A percentile compares a stretch with the other conserved stretches of the same genome.
Conservation (phyloP, 805 yeast genomes). For the Zygoascus bituminiphila region DNA sequence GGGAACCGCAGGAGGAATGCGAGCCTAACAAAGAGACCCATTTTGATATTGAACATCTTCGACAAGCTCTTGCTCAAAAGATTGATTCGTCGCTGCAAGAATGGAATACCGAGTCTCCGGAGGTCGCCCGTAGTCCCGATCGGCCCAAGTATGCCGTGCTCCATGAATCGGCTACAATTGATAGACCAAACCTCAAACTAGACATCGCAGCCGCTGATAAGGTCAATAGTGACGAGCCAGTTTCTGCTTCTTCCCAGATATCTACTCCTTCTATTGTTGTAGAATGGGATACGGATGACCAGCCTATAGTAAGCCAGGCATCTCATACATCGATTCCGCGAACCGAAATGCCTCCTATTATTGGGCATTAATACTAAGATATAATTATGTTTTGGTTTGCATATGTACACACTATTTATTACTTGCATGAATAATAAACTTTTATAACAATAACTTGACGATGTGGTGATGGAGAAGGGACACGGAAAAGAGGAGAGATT, state of each 20-base stretch:
- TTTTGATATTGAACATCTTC: slow-evolving; percentile 8
- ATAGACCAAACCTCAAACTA: neutral
- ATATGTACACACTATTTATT: neutral
- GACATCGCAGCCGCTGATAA: neutral
- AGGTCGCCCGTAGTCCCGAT: neutral
- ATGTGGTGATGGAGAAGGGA: too few species aligned
- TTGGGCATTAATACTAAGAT: neutral
- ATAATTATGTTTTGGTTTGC: neutral
- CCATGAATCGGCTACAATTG: neutral
- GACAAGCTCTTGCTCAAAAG: neutral
- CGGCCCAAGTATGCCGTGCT: neutral
- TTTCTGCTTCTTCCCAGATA: slow-evolving; percentile 4
- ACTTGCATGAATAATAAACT: slow-evolving; percentile 4
- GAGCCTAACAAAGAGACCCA: slow-evolving; percentile 20
- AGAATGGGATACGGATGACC: slow-evolving; percentile 18
- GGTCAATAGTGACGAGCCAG: neutral
- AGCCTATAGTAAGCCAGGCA: neutral
- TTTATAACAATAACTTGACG: too few species aligned
- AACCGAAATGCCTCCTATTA: slow-evolving; percentile 15
- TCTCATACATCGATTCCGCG: neutral
- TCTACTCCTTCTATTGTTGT: slow-evolving; percentile 20
- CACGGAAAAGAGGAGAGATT: too few species aligned
- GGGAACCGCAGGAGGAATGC: slow-evolving; percentile 19
- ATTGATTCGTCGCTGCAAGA: neutral
- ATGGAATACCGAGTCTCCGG: neutral